Evolutionary conservation across 2,329 filamentous ascomycete genomes (phyloP).

Genomic region (Epichloe coenophiala): DNA sequence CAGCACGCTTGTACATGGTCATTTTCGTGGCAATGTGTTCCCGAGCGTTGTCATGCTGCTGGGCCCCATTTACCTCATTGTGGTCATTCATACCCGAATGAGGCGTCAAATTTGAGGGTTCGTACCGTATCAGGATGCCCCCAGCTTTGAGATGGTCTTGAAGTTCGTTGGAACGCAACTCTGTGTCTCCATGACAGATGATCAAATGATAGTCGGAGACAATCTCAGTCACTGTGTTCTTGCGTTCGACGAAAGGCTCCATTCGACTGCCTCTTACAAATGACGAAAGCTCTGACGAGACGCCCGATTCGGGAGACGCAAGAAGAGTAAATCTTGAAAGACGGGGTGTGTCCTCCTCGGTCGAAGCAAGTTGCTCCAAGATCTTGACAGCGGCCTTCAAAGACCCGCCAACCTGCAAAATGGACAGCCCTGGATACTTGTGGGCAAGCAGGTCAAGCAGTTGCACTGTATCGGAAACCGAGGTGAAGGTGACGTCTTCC

Average conservation of each 20-base stretch:
- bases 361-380: conserved; percentile 14
- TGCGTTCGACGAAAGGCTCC: conserved; percentile 17
- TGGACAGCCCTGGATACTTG: conserved; percentile 23
- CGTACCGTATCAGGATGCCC: conserved; percentile 14
- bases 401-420: conserved; percentile 26
- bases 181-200: conserved; percentile 10
- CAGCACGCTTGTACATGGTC: neutral
- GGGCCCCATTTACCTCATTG: neutral
- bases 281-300: conserved; percentile 1
- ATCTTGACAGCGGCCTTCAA: conserved; percentile 9
- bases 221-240: conserved; percentile 10
- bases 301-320: conserved; percentile 4
- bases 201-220: conserved; percentile 21
- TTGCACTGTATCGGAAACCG: conserved; percentile 10
- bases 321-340: conserved; percentile 22
- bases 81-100: neutral
- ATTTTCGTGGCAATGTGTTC: neutral
- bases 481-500: conserved; percentile 19
- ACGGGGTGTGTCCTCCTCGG: conserved; percentile 14
- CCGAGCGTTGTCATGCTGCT: neutral
- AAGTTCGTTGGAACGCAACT: conserved; percentile 8
- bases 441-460: conserved; percentile 23
- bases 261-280: conserved; percentile 7
- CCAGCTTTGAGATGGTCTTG: conserved; percentile 14
- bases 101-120: neutral